A percentile compares a stretch with the other conserved stretches of the same genome.
Evolutionary conservation across 2,329 filamentous ascomycete species (phyloP).

Genomic region (Thyridium curvatum): DNA sequence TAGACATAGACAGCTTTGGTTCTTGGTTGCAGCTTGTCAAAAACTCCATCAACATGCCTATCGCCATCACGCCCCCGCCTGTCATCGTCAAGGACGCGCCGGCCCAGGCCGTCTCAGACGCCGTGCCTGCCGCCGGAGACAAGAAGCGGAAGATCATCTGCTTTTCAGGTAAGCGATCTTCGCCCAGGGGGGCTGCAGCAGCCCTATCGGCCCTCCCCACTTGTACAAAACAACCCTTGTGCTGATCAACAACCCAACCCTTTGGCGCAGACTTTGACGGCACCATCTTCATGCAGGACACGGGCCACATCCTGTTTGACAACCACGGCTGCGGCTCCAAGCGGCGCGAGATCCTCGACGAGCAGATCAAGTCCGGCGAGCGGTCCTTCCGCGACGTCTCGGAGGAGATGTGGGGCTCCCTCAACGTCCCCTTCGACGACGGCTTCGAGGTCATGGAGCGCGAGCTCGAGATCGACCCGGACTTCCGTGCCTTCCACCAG

Average conservation of each 20-base stretch:
- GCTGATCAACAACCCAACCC: slow-evolving; percentile 9
- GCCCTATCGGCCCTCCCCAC: neutral
- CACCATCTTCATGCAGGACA: slow-evolving; percentile 68
- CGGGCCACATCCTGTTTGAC: slow-evolving; percentile 63
- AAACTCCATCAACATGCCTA: slow-evolving; percentile 26
- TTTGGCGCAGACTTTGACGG: slow-evolving; percentile 56
- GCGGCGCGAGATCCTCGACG: slow-evolving; percentile 49
- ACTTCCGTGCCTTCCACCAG: slow-evolving; percentile 57
- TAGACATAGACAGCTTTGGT: neutral
- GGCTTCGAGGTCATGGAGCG: slow-evolving; percentile 60
- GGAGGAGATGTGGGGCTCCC: slow-evolving; percentile 64
- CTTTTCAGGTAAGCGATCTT: slow-evolving; percentile 41
- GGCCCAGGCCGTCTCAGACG: slow-evolving; percentile 8
- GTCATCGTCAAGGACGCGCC: slow-evolving; percentile 19
- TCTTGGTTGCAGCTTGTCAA: too few species aligned
- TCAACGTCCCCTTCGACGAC: slow-evolving; percentile 61
- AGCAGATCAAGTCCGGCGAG: slow-evolving; percentile 59
- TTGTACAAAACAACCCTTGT: neutral
- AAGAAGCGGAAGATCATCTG: slow-evolving; percentile 51
- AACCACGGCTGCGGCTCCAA: slow-evolving; percentile 55
- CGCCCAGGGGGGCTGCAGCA: too few species aligned
- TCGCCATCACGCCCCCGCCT: slow-evolving; percentile 25
- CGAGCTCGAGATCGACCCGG: slow-evolving; percentile 55
- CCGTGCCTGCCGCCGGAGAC: slow-evolving; percentile 19
- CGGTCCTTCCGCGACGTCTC: slow-evolving; percentile 64